Evolutionary conservation across 805 yeast genomes (phyloP), one percentile per base, ranked within the genome.

Genomic region (Kockiozyma suomiensis): DNA sequence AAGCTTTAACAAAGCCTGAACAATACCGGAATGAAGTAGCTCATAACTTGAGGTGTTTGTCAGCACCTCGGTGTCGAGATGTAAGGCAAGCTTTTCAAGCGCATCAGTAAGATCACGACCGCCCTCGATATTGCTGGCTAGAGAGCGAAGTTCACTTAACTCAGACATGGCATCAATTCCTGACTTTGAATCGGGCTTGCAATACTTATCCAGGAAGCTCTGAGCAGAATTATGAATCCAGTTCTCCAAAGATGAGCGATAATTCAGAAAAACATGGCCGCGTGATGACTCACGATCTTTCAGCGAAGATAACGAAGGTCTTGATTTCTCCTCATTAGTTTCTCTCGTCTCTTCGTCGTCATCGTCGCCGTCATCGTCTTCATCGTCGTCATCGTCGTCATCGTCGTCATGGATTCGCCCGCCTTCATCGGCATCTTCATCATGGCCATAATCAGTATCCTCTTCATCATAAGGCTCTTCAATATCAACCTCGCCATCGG

Each of bases 41-140:
- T 90, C 96, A 74, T 85, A 89, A 59, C 92, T 85, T 0, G 96
- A 88, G 4, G 87, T 75, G 2, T 61, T 54, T 2, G 65, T 54
- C 35, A 56, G 17, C 3, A 58, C 58, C 12, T 62, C 56, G 13
- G 54, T 53, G 28, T 23, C 50, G 52, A 68, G 62, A 19, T 58
- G 53, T 10, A 19, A n/a, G 1, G 72, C 73, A 3, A 84, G 70
- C 45, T 70, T 68, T 2, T 8, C 23, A 32, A 52, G 38, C n/a
- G 37, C 15, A 26, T 17, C 26, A 4, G 46, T 25, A n/a, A 50
- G 47, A n/a, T 40, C 28, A 13, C 37, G 47, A 6, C 47, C 61
- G 2, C 64, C 56, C 1, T 75, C 71, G n/a, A 59, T 66, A 1
- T 75, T 43, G n/a, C 67, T 67, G 1, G 65, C 65, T 5, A 66